Base-by-base conservation (phyloP, 2,329 filamentous ascomycete genomes). In the Penicillium sp. region DNA sequence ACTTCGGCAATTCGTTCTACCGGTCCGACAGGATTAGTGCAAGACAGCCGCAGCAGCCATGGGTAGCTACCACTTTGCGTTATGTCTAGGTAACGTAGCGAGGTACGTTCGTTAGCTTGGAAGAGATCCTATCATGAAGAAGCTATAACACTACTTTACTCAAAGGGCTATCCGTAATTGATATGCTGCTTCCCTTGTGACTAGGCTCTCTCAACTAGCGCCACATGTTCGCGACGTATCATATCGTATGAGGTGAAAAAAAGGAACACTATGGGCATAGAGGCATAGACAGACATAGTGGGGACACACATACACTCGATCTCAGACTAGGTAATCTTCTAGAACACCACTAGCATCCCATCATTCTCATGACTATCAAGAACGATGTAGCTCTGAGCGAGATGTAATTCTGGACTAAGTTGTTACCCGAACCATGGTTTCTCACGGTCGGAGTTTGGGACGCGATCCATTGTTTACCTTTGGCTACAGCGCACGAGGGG, bases 371-470 rank as follows among this genome's bases (percentile, higher is more conserved):
- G 14, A 27, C 27, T 24, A 44, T n/a, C 19, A 10, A 22, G 22
- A 24, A 46, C 31, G 14, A 31, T 44, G 6, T 31, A 16, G 43
- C 16, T 24, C 40, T 24, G 40, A 22, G 27, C 16, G 19, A 27
- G 2, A 27, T 44, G 9, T 22, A 16, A 5, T 24, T 7, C 19
- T 6, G 22, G 18, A 24, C 14, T 27, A 46, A 24, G 14, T 10
- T 44, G 24, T 13, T 55, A 50, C 53, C 50, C 51, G 58, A 46
- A 57, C 50, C 58, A 54, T 54, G 58, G 50, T 46, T 52, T 57
- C 44, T 19, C 19, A 7, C 37, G 54, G 53, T 54, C 54, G 50
- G 43, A 60, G 50, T 50, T 50, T 33, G 54, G 54, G 49, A 43
- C 56, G 44, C 31, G 35, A 50, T 55, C 51, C 50, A 43, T 53